Percentiles rank a stretch among this genome's conserved stretches.
phyloP scores from a whole-genome alignment of 2,329 filamentous ascomycete genomes.

The Sporothrix euskadiensis region DNA sequence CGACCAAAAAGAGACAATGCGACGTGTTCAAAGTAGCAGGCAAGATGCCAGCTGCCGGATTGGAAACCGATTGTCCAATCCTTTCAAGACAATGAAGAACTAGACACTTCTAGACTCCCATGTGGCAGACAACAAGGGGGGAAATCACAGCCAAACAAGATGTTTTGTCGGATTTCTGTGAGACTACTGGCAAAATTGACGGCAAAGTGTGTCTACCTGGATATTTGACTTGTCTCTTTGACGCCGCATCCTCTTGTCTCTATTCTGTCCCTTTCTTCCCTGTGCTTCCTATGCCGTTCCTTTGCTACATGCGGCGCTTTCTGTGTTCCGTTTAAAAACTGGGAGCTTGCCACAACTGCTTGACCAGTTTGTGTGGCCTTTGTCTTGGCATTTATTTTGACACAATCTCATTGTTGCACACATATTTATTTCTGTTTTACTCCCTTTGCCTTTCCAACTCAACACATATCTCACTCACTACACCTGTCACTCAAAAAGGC shows the following conservation, averaged over 20 bases:
- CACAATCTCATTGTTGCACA: conserved; percentile 11
- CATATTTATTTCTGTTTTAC: neutral
- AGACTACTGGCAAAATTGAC: conserved; percentile 6
- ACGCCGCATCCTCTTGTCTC: conserved; percentile 8
- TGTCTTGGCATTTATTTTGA: neutral
- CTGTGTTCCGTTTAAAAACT: neutral
- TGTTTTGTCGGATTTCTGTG: neutral
- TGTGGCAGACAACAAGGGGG: neutral
- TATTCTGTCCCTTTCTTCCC: neutral
- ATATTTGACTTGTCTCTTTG: conserved; percentile 8
- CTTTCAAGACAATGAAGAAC: neutral
- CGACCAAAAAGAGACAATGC: neutral
- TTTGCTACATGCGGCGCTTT: neutral
- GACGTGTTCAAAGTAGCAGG: neutral
- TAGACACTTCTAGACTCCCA: conserved; percentile 5
- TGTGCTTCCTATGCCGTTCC: neutral
- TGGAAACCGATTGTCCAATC: conserved; percentile 18
- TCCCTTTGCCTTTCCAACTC: neutral
- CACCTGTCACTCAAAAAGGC: neutral
- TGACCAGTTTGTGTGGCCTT: neutral
- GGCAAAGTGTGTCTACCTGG: neutral
- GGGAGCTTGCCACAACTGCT: neutral
- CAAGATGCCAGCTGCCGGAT: neutral
- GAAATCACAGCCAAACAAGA: neutral
- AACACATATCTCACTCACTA: neutral